Base-by-base conservation (phyloP, 2,329 filamentous ascomycete genomes). In the Hymenoscyphus fraxineus region DNA sequence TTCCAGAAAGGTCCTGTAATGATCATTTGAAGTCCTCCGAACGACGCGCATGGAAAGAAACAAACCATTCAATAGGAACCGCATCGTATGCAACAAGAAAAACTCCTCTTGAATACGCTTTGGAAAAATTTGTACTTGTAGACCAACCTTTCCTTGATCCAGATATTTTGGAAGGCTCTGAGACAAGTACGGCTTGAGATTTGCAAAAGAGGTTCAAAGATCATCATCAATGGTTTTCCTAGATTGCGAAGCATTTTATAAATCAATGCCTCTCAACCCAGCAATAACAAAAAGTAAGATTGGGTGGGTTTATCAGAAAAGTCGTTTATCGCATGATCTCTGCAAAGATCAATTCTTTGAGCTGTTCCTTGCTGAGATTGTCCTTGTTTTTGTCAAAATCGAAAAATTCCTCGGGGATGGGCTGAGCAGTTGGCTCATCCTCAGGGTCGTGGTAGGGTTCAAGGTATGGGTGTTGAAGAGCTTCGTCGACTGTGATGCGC, bases 371-470 rank as follows among this genome's bases (percentile, higher is more conserved):
- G 83, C 91, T 97, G 75, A 99, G 81, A 74, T 90, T 95, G 78
- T 99, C 95, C 87, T 99, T 99, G 84, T 98, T 96, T 85, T 97
- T 97, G 80, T 99, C 95, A 78, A 99, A 99, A 80, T 99, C 95
- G 77, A 99, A 99, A 83, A 99, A 99, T 78, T 97, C 94, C 78
- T 98, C 94, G 27, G 95, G 95, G 74, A 99, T 99, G 27, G 95
- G 93, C 55, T 93, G 91, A 19, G 95, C 95, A 13, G 92, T 97
- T 59, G 95, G 95, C 84, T 99, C 95, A 76, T 99, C 95, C 76
- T 98, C 95, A 6, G 95, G 95, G 77, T 99, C 95, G 78, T 99
- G 95, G 80, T 99, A 99, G 6, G 95, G 95, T 82, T 99, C 95
- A 40, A 99, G 86, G 80, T 99, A 99, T 5, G 95, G 94, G 80